These are phyloP conservation scores for Pseudocercospora vitis DNA, from an alignment of 2,329 filamentous ascomycete genomes.

Conservation along the genomic window DNA sequence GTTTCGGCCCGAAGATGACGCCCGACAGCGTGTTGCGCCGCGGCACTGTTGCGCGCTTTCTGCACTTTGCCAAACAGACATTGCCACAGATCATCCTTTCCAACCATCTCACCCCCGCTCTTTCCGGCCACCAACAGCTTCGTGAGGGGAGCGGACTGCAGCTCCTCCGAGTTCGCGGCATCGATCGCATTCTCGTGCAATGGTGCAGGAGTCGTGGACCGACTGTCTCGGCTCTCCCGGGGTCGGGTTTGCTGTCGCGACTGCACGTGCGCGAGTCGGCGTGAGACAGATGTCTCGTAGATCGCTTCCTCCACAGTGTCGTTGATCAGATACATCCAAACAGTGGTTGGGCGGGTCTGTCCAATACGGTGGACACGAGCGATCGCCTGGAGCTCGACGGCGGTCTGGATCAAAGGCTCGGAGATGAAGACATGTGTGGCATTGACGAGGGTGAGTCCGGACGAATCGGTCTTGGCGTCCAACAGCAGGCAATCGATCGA, in stretches of 20 bases:
- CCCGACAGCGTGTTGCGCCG: conserved; percentile 46
- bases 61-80: conserved; percentile 71
- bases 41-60: conserved; percentile 31
- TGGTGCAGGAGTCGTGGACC: conserved; percentile 31
- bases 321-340: conserved; percentile 92
- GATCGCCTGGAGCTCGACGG: conserved; percentile 91
- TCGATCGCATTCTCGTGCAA: conserved; percentile 64
- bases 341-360: conserved; percentile 80
- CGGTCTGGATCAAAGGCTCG: conserved; percentile 89
- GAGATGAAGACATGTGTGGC: conserved; percentile 93
- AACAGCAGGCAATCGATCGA: conserved; percentile 78
- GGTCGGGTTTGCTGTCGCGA: conserved; percentile 30
- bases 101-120: conserved; percentile 75
- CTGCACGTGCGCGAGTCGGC: conserved; percentile 74
- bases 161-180: conserved; percentile 77
- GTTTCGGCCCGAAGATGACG: conserved; percentile 57
- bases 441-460: conserved; percentile 86
- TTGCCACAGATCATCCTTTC: conserved; percentile 77
- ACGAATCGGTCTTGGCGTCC: conserved; percentile 83
- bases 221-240: conserved; percentile 29
- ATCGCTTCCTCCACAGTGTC: conserved; percentile 91
- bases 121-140: conserved; percentile 70
- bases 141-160: conserved; percentile 70
- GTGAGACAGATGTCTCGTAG: conserved; percentile 77
- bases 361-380: conserved; percentile 94